Conservation (phyloP, 2,329 filamentous ascomycete genomes). For the Dichotomopilus funicola region DNA sequence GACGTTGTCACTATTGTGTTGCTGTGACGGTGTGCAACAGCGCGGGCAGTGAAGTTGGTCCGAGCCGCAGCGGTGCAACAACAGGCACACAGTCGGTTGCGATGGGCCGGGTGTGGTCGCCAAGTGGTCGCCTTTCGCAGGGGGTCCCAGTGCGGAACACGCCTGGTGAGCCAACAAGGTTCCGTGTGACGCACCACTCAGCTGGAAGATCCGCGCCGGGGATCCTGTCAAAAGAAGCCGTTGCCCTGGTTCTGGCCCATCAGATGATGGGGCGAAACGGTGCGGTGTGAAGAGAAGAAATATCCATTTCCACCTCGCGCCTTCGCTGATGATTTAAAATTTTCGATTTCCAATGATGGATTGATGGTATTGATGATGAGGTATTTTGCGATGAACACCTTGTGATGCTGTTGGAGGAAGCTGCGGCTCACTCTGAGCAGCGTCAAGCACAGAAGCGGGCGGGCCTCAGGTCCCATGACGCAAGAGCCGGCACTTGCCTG, state of each 20-base stretch:
- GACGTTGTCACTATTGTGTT: no score
- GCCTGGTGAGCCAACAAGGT: slow-evolving; percentile 3
- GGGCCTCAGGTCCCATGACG: slow-evolving; percentile 4
- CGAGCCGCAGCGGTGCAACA: slow-evolving; percentile 7
- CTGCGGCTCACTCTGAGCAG: no score
- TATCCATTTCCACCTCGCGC: no score
- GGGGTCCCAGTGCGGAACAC: background rate
- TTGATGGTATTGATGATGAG: no score
- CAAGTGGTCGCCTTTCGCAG: slow-evolving; percentile 14
- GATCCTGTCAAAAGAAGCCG: background rate
- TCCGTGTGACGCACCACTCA: slow-evolving; percentile 2
- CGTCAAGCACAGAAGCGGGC: no score
- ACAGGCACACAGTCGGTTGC: background rate
- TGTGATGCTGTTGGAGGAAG: no score
- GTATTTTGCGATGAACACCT: no score
- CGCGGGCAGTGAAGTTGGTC: background rate
- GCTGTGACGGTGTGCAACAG: no score
- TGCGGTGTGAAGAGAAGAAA: background rate
- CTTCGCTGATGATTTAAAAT: no score
- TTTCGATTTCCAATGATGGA: no score
- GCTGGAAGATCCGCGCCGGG: background rate
- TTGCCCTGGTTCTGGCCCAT: background rate
- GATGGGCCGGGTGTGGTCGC: slow-evolving; percentile 4
- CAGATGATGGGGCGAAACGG: background rate
- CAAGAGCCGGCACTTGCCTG: slow-evolving; percentile 1